Base-by-base conservation (phyloP, 129 eudicot genomes). In the Flaveria brownii region DNA sequence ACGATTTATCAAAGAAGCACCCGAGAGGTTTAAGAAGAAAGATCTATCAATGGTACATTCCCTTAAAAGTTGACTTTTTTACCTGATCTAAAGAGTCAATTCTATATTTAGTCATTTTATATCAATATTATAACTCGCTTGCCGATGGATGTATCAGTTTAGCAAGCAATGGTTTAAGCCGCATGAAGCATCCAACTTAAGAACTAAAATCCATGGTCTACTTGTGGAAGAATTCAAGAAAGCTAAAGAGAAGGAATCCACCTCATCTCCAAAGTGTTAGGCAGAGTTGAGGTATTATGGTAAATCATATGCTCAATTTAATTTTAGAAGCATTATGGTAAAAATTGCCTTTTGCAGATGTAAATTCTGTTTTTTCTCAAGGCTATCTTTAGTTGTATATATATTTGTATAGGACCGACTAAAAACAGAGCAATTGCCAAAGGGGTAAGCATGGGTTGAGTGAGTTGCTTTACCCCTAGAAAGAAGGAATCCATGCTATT, bases 1-100 rank as follows among this genome's bases (percentile, higher is more conserved):
- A 79, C 97, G 93, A 59, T 92, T 92, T 79, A 82, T 89, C 55
- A 86, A 85, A 52, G 87, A 84, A 36, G 91, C 91, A 72, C 97
- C 93, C 36, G 79, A 77, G 79, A 82, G 97, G 80, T 82, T 87
- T 68, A 84, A 68, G 69, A 85, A 76, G 84, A 73, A 82, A 73
- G 81, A 85, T 72, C 65, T 86, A 49, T 33, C 74, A 11, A 86
- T 80, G 93, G 91, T 87, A 87, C 56, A n/a, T 74, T 54, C 59
- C 59, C 50, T 45, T 45, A 45, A 45, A 9, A 45, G 14, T 45
- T 45, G 47, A 45, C 50, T 2, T 13, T 43, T 42, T 45, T 20
- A 7, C 1, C 22, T 66, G 9, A 18, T n/a, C 17, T 9, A 20
- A n/a, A 20, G n/a, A 18, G 2, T 73, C 45, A 12, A 16, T 4